A percentile compares a stretch with the other conserved stretches of the same genome.
Evolutionary conservation across 495 filamentous ascomycete species (phyloP).

Genomic region (Penicillium alfredii): DNA sequence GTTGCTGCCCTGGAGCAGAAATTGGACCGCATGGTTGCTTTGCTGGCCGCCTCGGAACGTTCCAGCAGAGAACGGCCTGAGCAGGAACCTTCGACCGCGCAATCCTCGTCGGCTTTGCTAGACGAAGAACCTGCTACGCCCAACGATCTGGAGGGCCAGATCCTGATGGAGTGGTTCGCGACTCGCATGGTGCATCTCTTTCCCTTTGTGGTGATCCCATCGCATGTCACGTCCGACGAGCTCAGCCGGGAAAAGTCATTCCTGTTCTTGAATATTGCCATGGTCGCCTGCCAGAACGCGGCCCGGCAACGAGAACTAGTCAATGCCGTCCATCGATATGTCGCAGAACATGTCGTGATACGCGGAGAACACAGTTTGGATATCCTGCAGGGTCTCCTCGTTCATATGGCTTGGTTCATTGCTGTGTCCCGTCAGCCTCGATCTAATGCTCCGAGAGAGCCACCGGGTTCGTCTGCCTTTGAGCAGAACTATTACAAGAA

Average conservation of each 20-base stretch:
- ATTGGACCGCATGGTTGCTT: slow-evolving; percentile 20
- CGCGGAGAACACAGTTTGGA: slow-evolving; percentile 32
- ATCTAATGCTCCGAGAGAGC: background rate
- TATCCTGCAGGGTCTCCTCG: slow-evolving; percentile 35
- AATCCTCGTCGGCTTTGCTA: background rate
- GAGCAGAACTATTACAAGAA: too few relatives aligned
- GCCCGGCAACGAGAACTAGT: slow-evolving; percentile 19
- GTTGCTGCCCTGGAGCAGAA: slow-evolving; percentile 18
- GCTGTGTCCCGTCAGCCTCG: slow-evolving; percentile 7
- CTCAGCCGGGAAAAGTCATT: slow-evolving; percentile 31
- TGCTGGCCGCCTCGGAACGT: slow-evolving; percentile 14
- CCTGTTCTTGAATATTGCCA: slow-evolving; percentile 31
- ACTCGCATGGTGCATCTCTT: slow-evolving; percentile 25
- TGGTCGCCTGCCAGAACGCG: slow-evolving; percentile 25
- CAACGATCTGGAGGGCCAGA: slow-evolving; percentile 6
- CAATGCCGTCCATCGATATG: slow-evolving; percentile 14
- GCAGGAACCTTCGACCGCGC: slow-evolving; percentile 1
- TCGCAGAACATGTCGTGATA: slow-evolving; percentile 30
- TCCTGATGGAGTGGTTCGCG: slow-evolving; percentile 9
- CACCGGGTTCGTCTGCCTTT: background rate
- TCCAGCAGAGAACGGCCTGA: background rate
- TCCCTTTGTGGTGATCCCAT: slow-evolving; percentile 31
- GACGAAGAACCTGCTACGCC: background rate
- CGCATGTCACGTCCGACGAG: slow-evolving; percentile 17
- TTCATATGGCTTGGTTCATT: slow-evolving; percentile 36